Evolutionary conservation across 345 rosid species (phyloP).

Genomic region (Kandelia obovata): DNA sequence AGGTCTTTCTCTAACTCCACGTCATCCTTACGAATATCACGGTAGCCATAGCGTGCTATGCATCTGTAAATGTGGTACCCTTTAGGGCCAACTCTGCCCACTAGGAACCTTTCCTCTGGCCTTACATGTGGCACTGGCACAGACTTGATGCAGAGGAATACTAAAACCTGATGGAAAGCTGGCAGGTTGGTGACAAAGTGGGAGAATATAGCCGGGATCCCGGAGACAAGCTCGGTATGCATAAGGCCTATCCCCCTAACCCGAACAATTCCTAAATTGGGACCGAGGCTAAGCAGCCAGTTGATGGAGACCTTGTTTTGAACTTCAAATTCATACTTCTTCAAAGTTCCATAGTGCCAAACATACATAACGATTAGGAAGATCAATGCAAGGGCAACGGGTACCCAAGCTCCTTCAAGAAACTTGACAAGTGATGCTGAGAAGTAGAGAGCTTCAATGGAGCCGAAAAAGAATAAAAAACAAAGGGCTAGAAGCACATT

Average conservation of each 20-base stretch:
- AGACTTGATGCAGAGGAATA: conserved; percentile 5
- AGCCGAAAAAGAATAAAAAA: not conserved
- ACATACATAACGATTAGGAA: not conserved
- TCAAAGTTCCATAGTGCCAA: conserved; percentile 1
- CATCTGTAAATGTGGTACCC: conserved; percentile 1
- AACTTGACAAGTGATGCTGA: conserved; percentile 1
- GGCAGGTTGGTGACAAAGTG: conserved; percentile 6
- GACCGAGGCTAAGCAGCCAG: conserved; percentile 1
- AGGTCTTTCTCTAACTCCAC: conserved; percentile 2
- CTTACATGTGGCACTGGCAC: conserved; percentile 4
- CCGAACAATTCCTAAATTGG: not conserved
- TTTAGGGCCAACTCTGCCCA: conserved; percentile 1
- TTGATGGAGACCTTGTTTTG: conserved; percentile 4
- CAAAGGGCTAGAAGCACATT: not conserved
- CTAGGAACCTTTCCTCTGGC: conserved; percentile 5
- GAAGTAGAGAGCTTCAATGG: conserved; percentile 4
- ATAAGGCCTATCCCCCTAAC: not conserved
- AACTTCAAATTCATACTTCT: conserved; percentile 3
- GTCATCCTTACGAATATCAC: not conserved
- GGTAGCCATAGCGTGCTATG: conserved; percentile 2
- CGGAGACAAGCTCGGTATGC: not conserved
- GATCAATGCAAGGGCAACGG: not conserved
- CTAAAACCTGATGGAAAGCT: conserved; percentile 8
- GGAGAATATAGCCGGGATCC: conserved; percentile 2
- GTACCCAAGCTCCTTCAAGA: conserved; percentile 1